These are phyloP conservation scores for Cymodocea nodosa DNA, from an alignment of 116 monocot species.

Conservation along the genomic window DNA sequence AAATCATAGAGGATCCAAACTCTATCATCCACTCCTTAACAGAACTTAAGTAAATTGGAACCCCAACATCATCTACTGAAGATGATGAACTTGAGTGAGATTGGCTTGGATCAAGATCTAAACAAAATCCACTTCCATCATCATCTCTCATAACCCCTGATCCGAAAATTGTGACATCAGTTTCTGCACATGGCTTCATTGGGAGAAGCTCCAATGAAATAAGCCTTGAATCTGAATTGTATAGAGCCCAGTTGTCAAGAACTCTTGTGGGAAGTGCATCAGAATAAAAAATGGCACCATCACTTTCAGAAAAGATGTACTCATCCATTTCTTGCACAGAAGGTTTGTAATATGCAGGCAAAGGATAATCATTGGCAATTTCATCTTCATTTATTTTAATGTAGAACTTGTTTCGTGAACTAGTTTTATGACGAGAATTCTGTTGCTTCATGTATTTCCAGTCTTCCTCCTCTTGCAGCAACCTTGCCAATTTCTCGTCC, in stretches of 20 bases:
- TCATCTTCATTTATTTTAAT: constrained; percentile 94
- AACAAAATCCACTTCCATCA: constrained; percentile 80
- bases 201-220: constrained; percentile 91
- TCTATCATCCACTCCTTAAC: constrained; percentile 99
- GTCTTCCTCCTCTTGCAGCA: constrained; percentile 90
- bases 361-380: constrained; percentile 94
- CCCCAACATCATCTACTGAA: constrained; percentile 38
- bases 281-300: constrained; percentile 27
- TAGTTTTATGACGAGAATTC: constrained; percentile 18
- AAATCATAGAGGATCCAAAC: constrained; percentile 90
- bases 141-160: constrained; percentile 90
- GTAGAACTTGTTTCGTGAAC: constrained; percentile 52
- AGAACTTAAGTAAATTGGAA: constrained; percentile 79
- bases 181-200: constrained; percentile 88
- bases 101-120: constrained; percentile 31
- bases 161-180: constrained; percentile 77
- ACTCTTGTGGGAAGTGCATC: constrained; percentile 75
- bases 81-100: constrained; percentile 37
- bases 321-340: constrained; percentile 79
- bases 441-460: constrained; percentile 69
- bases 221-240: constrained; percentile 92
- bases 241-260: constrained; percentile 79
- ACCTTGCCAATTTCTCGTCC: constrained; percentile 71
- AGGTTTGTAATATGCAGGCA: constrained; percentile 92
- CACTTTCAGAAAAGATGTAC: constrained; percentile 69